Base-by-base conservation (phyloP, 345 rosid species). In the Conringia planisiliqua region DNA sequence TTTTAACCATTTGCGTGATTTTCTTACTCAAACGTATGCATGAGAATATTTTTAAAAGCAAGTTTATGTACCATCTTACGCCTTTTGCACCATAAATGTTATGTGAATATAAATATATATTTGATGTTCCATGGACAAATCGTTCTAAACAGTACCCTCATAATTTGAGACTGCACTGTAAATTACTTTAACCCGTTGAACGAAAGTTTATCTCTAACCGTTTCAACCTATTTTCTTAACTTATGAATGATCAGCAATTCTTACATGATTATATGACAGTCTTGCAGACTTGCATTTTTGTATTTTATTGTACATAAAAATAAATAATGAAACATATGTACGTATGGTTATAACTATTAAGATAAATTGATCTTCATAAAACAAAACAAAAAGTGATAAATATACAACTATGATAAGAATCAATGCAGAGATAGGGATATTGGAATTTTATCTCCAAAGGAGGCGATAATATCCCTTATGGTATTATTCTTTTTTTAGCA, bases 341-440 rank as follows among this genome's bases (percentile, higher is more conserved):
- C 26, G n/a, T n/a, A 16, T n/a, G 32, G 13, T 14, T 42, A 17
- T 29, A 16, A n/a, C 2, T 32, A 16, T 4, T 12, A 9, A 33
- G 7, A 56, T 12, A 26, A 52, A 22, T 35, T 59, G 13, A 26
- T 59, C 24, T 47, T 7, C 42, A 62, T 18, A 38, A 48, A 62
- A 36, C 17, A 50, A 4, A 39, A 14, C 4, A 27, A 36, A 48
- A 11, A 0, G 6, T 26, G 18, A 62, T 26, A 27, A 39, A 72
- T 13, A 1, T 7, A 64, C 38, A 30, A 73, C 18, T 54, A 32
- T n/a, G 65, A 73, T 55, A 58, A 47, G 78, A 74, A 67, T 67
- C 73, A 59, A 48, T 67, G 78, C 72, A 66, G 52, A 80, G 74
- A 67, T 48, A 50, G 51, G 68, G 78, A 67, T 67, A 27, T 10